Evolutionary conservation across 257 asterid genomes (phyloP).

Genomic region (Solanum pimpinellifolium): DNA sequence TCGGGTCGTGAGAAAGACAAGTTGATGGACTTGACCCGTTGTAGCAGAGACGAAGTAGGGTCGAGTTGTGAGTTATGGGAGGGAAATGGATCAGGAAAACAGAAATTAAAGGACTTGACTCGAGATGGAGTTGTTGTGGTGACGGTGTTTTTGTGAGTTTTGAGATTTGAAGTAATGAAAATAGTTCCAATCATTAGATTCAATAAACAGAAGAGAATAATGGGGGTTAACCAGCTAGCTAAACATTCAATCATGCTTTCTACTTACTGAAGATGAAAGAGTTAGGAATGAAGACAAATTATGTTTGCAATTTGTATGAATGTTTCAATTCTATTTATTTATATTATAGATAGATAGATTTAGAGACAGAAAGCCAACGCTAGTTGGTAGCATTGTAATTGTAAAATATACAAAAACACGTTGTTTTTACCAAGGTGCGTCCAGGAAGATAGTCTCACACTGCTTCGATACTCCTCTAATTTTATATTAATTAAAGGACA

Average conservation of each 20-base stretch:
- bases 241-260: conserved; percentile 1
- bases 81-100: conserved; percentile 1
- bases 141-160: background rate
- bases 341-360: background rate
- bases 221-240: conserved; percentile 37
- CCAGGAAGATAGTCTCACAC: background rate
- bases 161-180: conserved; percentile 23
- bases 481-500: too few relatives aligned
- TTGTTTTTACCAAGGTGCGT: background rate
- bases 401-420: background rate
- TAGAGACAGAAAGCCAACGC: background rate
- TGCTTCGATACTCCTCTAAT: too few relatives aligned
- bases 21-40: conserved; percentile 21
- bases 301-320: background rate
- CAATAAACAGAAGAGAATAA: conserved; percentile 45
- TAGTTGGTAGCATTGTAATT: background rate
- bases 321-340: background rate
- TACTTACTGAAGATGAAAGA: background rate
- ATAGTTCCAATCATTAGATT: conserved; percentile 43
- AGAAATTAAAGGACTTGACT: conserved; percentile 18
- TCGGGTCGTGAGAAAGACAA: background rate
- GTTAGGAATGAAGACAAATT: background rate
- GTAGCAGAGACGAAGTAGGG: conserved; percentile 9
- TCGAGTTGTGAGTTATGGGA: background rate
- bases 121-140: background rate